Base-by-base conservation (phyloP, 177 flowering plant genomes). In the Vitis hybrid region DNA sequence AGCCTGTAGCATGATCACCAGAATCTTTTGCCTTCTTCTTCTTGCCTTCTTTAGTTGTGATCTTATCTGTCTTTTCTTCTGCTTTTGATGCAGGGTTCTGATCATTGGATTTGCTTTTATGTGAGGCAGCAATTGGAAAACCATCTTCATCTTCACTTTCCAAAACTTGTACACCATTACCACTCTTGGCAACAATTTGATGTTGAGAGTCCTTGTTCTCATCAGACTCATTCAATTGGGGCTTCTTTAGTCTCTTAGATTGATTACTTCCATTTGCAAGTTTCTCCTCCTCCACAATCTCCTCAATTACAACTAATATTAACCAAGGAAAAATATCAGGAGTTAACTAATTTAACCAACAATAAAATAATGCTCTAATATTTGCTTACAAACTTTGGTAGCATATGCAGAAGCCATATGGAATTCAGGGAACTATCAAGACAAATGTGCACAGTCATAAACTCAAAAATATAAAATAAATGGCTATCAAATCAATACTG, bases 121-220 rank as follows among this genome's bases (percentile, higher is more conserved):
- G 51, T 17, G 75, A 17, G 11, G 76, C 18, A 60, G 89, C 70
- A 67, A 84, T 66, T 23, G 98, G 98, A 74, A 96, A 94, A 13
- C 99, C 98, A 80, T 96, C 99, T 84, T 96, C 99, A 84, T 96
- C 99, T 82, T 96, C 99, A 76, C 95, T 92, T 70, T 85, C 98
- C 68, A 86, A 61, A 56, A 73, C 78, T 34, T 80, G 74, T 23
- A 54, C 70, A 62, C 68, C 68, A 62, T 72, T 49, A 50, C 39
- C 66, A 39, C 74, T 72, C 77, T 76, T 89, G 55, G 70, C 76
- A 67, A 87, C 87, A 76, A 86, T 80, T 78, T 84, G 89, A 12
- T 51, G 50, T 30, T 81, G 68, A 30, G 84, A 72, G 30, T 74
- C 67, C 65, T 56, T 70, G 57, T 72, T 71, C 51, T 71, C 80